Conservation (phyloP, 345 rosid genomes). For the Eucalyptus albens region DNA sequence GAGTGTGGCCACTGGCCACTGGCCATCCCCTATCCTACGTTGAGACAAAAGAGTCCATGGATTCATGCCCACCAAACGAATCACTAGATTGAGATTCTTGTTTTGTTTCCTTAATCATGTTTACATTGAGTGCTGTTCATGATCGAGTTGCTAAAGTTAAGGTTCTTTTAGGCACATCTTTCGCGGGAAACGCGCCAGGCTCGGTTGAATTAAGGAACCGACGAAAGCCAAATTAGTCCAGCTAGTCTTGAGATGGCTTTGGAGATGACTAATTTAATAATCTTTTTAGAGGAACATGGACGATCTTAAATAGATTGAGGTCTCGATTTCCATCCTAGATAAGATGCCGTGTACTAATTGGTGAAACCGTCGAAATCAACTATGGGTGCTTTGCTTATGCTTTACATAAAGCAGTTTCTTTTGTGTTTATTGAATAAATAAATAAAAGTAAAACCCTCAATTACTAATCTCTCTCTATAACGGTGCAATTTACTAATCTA, state of each 20-base stretch:
- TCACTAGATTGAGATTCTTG: not conserved
- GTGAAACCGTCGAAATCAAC: not conserved
- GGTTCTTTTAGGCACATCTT: not conserved
- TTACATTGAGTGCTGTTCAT: not conserved
- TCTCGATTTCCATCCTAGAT: not conserved
- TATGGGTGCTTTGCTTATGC: not conserved
- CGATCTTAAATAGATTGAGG: not conserved
- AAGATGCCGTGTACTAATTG: not conserved
- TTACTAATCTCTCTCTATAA: not conserved
- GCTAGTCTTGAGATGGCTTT: not conserved
- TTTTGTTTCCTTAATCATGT: not conserved
- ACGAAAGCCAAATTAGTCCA: not conserved
- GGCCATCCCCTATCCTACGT: not conserved
- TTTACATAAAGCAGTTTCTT: too few species aligned
- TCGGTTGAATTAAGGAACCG: not conserved
- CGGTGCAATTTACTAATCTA: not conserved
- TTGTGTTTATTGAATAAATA: not conserved
- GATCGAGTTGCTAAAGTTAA: not conserved
- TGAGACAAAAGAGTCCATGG: not conserved
- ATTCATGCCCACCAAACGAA: not conserved
- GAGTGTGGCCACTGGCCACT: not conserved
- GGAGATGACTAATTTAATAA: not conserved
- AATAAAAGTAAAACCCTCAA: too few species aligned
- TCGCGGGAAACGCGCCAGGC: not conserved
- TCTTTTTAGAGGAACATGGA: not conserved